These are phyloP conservation scores for Cryptosporidium felis DNA, from an alignment of 169 alveolate genomes.

Conservation along the genomic window DNA sequence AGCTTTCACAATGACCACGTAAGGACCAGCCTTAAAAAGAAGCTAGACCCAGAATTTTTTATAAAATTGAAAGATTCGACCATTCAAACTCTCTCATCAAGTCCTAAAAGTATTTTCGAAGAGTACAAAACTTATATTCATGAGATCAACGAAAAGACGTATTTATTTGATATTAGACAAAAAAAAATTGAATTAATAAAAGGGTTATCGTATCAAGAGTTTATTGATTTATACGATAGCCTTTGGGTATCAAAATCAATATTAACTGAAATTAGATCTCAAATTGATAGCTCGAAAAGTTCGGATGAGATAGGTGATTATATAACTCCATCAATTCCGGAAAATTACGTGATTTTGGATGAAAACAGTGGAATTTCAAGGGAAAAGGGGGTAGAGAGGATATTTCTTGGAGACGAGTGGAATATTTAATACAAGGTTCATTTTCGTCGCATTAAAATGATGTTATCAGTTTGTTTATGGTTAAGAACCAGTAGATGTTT, in stretches of 20 bases:
- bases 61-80: conserved; percentile 28
- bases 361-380: conserved; percentile 15
- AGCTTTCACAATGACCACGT: conserved; percentile 36
- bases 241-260: conserved; percentile 19
- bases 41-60: conserved; percentile 1
- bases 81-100: conserved; percentile 37
- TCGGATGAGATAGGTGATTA: neutral
- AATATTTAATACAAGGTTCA: too few relatives aligned
- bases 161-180: conserved; percentile 21
- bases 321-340: conserved; percentile 8
- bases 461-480: too few relatives aligned
- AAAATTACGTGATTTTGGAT: neutral
- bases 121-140: conserved; percentile 41
- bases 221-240: conserved; percentile 56
- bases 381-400: too few relatives aligned
- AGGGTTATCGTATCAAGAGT: neutral
- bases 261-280: conserved; percentile 54
- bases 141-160: conserved; percentile 53
- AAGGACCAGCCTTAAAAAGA: neutral
- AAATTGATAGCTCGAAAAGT: conserved; percentile 4
- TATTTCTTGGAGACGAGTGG: too few relatives aligned
- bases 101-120: conserved; percentile 60
- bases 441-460: too few relatives aligned
- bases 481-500: too few relatives aligned
- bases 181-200: conserved; percentile 32